phyloP scores from a whole-genome alignment of 495 filamentous ascomycete species.

The Penicillium longicatenatum region DNA sequence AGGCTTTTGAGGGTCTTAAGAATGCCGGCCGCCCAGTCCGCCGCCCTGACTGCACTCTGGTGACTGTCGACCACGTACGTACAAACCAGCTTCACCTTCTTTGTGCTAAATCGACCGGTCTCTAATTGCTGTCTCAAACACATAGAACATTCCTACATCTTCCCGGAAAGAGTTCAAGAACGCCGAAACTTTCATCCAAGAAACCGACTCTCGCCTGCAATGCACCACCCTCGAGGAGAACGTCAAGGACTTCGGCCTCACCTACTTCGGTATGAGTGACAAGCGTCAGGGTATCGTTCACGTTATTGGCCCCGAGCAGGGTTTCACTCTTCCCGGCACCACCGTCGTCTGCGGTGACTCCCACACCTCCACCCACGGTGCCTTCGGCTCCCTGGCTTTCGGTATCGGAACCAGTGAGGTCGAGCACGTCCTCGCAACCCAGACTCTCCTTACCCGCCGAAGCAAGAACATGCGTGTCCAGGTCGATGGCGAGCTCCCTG shows the following conservation, averaged over 20 bases:
- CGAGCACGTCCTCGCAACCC: conserved; percentile 96
- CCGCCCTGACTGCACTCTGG: conserved; percentile 93
- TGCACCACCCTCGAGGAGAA: conserved; percentile 96
- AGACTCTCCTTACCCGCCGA: conserved; percentile 88
- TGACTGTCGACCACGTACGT: conserved; percentile 94
- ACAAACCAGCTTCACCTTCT: not conserved
- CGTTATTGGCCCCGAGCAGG: conserved; percentile 98
- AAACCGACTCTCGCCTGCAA: conserved; percentile 90
- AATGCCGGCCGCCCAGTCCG: conserved; percentile 85
- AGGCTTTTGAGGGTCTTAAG: conserved; percentile 95
- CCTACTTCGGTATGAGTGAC: conserved; percentile 95
- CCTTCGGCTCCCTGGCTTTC: conserved; percentile 93
- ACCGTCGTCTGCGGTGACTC: conserved; percentile 98
- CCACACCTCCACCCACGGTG: conserved; percentile 96
- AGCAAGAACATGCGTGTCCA: conserved; percentile 99
- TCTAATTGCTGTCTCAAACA: conserved; percentile 2
- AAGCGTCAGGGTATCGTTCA: conserved; percentile 98
- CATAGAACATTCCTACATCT: conserved; percentile 86
- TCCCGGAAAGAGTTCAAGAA: conserved; percentile 87
- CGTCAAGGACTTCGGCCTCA: conserved; percentile 93
- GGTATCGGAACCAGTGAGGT: conserved; percentile 98
- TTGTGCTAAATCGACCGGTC: not conserved
- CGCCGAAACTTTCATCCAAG: conserved; percentile 82
- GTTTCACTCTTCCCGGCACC: conserved; percentile 95
- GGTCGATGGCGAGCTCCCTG: conserved; percentile 86